Conservation (phyloP, 2,329 filamentous ascomycete species). For the Cladosporium oxysporum region DNA sequence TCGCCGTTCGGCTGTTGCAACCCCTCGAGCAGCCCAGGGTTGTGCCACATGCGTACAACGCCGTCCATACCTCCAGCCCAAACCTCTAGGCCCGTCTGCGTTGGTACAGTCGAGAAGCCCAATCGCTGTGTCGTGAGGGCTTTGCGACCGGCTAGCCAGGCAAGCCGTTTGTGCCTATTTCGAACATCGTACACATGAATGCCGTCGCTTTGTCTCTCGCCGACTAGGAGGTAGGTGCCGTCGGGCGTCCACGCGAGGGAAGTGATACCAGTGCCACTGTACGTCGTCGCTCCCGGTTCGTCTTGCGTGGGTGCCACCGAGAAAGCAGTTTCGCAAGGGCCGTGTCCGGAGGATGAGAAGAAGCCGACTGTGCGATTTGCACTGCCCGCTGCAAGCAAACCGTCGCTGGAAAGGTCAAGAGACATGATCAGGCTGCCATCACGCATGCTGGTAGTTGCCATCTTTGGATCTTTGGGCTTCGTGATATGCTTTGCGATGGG, state of each 20-base stretch:
- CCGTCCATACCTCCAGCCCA: conserved; percentile 64
- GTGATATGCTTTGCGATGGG: conserved; percentile 45
- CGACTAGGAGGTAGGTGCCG: conserved; percentile 60
- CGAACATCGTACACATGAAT: conserved; percentile 62
- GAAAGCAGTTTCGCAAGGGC: conserved; percentile 52
- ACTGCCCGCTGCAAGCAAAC: conserved; percentile 59
- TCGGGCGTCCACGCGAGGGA: conserved; percentile 60
- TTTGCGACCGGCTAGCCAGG: conserved; percentile 47
- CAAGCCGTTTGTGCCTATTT: conserved; percentile 53
- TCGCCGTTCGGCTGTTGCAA: conserved; percentile 45
- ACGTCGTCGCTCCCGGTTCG: conserved; percentile 20
- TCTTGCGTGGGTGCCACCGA: conserved; percentile 32
- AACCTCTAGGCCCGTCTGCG: conserved; percentile 50
- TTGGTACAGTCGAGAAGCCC: conserved; percentile 53
- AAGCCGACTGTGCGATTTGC: conserved; percentile 58
- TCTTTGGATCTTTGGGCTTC: conserved; percentile 42
- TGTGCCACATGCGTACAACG: conserved; percentile 47
- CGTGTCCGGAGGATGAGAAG: conserved; percentile 51
- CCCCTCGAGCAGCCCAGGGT: conserved; percentile 46
- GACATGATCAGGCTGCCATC: conserved; percentile 57
- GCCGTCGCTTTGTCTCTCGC: conserved; percentile 57
- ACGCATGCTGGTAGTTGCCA: conserved; percentile 39
- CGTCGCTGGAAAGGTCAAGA: conserved; percentile 50
- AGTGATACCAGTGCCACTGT: conserved; percentile 56
- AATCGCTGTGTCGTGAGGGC: conserved; percentile 58